Evolutionary conservation across 2,329 filamentous ascomycete species (phyloP).

Genomic region (Diaporthe sp.): DNA sequence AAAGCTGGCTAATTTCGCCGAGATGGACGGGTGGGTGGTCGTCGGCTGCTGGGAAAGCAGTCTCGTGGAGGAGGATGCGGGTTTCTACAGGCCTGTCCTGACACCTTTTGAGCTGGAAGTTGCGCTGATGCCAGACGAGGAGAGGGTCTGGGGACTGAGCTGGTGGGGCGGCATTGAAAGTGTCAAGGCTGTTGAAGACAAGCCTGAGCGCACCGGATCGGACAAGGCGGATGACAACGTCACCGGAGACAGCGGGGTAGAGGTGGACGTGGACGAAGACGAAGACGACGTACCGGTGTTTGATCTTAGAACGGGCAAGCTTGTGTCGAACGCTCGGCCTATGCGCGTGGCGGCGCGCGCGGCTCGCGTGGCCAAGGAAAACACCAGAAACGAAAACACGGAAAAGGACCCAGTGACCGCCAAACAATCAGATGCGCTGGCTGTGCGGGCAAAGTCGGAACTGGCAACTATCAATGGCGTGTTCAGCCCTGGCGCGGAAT

Average conservation of each 20-base stretch:
- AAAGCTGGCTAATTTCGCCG: conserved; percentile 96
- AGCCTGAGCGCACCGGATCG: conserved; percentile 44
- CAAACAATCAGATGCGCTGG: conserved; percentile 66
- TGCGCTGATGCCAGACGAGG: conserved; percentile 80
- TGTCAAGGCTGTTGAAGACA: conserved; percentile 62
- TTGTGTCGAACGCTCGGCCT: conserved; percentile 83
- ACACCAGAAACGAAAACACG: conserved; percentile 32
- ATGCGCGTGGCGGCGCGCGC: conserved; percentile 67
- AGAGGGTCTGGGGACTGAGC: conserved; percentile 86
- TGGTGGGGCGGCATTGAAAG: conserved; percentile 91
- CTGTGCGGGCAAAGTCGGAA: conserved; percentile 71
- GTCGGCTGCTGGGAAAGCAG: conserved; percentile 99
- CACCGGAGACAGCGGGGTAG: conserved; percentile 35
- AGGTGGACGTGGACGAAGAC: conserved; percentile 65
- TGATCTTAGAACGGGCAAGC: conserved; percentile 88
- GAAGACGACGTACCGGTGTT: conserved; percentile 91
- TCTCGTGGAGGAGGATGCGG: conserved; percentile 84
- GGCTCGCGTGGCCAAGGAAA: conserved; percentile 37
- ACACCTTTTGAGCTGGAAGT: conserved; percentile 95
- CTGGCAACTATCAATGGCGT: conserved; percentile 86
- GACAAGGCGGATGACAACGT: conserved; percentile 44
- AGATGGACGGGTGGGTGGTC: conserved; percentile 96
- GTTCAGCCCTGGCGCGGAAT: conserved; percentile 93
- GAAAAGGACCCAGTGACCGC: conserved; percentile 39
- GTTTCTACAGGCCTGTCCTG: conserved; percentile 89